Percentiles rank a stretch among this genome's conserved stretches.
Evolutionary conservation across 495 filamentous ascomycete genomes (phyloP).

Genomic region (Filosporella fistucella): DNA sequence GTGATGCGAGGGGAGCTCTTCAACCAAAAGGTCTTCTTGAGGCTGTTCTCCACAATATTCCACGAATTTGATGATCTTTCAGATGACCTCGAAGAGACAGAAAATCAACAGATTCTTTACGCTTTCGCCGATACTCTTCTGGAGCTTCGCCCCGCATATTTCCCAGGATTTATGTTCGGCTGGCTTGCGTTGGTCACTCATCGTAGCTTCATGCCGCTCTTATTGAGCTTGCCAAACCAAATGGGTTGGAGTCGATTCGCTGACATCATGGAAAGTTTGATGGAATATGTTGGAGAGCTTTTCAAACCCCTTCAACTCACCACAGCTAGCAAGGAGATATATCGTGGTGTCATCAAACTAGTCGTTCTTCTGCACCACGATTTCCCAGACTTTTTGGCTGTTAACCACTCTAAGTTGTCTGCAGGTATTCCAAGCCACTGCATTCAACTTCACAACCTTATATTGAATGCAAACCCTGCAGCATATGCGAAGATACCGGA

Average conservation of each 20-base stretch:
- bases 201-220: constrained; percentile 76
- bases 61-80: constrained; percentile 47
- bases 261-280: constrained; percentile 67
- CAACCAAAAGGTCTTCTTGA: constrained; percentile 86
- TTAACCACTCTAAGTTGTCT: constrained; percentile 81
- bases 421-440: constrained; percentile 81
- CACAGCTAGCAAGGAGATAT: constrained; percentile 71
- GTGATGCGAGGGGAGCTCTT: constrained; percentile 75
- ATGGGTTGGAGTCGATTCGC: constrained; percentile 72
- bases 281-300: constrained; percentile 73
- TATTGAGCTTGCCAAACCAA: constrained; percentile 66
- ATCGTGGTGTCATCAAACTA: constrained; percentile 77
- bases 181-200: constrained; percentile 84
- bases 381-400: constrained; percentile 86
- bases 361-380: constrained; percentile 87
- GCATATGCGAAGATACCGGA: constrained; percentile 73
- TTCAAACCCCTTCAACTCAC: constrained; percentile 70
- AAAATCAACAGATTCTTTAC: constrained; percentile 62
- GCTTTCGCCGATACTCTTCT: constrained; percentile 70
- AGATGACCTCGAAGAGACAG: constrained; percentile 32
- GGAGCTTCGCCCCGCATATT: constrained; percentile 68
- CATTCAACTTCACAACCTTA: constrained; percentile 82
- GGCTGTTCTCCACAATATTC: constrained; percentile 81
- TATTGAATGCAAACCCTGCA: constrained; percentile 78
- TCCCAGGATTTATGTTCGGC: constrained; percentile 75